A percentile compares a stretch with the other conserved stretches of the same genome.
Conservation (phyloP, 176 grass and related monocot species). For the Neostapfia colusana region DNA sequence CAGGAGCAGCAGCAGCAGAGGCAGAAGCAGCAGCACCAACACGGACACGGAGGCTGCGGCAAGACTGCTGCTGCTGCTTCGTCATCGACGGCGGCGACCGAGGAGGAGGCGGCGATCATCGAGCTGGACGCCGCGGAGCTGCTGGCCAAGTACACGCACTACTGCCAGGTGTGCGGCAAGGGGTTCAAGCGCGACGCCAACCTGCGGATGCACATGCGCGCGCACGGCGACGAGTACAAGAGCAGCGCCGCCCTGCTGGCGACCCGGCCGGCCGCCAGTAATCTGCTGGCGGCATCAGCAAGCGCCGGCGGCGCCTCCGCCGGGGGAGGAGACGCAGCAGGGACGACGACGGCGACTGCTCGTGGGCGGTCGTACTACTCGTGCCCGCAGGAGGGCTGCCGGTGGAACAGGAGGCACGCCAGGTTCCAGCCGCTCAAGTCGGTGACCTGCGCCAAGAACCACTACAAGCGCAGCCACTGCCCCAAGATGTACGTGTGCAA, state of each 20-base stretch:
- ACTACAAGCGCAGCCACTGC: conserved; percentile 98
- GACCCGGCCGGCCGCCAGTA: conserved; percentile 54
- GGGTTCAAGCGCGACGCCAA: conserved; percentile 99
- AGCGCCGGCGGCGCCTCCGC: no score
- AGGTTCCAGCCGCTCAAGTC: conserved; percentile 96
- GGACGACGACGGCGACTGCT: no score
- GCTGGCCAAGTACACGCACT: conserved; percentile 94
- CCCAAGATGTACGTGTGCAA: conserved; percentile 96
- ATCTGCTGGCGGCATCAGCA: no score
- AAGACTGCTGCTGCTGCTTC: background rate
- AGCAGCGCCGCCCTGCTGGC: conserved; percentile 71
- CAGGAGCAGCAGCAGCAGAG: background rate
- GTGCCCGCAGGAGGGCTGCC: conserved; percentile 85
- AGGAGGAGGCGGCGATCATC: conserved; percentile 39
- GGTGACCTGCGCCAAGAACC: conserved; percentile 85
- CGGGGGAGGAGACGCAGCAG: no score
- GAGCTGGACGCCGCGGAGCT: conserved; percentile 76
- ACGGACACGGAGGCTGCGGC: background rate
- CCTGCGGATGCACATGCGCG: conserved; percentile 97
- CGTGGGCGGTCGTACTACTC: conserved; percentile 52
- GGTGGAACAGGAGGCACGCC: conserved; percentile 77
- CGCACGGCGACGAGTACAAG: conserved; percentile 99
- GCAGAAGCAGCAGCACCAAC: background rate
- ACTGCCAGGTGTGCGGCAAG: conserved; percentile 91
- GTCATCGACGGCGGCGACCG: background rate